Conservation (phyloP, 1,284 basidiomycete genomes). For the Somion occarium region DNA sequence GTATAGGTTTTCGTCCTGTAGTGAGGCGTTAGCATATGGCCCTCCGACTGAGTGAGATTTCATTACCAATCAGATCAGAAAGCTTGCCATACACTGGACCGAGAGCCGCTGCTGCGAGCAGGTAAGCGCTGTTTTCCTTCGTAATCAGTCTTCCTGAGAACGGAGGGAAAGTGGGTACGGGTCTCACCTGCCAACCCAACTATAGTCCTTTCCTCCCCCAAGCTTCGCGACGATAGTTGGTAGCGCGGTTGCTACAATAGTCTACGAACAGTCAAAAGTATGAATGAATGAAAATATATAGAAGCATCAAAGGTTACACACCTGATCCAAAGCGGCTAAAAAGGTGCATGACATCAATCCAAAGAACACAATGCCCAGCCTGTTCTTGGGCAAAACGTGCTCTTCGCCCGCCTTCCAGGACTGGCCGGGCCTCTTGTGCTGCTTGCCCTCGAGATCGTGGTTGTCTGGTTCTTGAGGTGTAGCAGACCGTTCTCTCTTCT, state of each 20-base stretch:
- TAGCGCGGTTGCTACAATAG: slow-evolving; percentile 76
- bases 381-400: slow-evolving; percentile 37
- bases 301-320: slow-evolving; percentile 14
- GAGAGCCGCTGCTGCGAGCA: slow-evolving; percentile 65
- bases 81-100: slow-evolving; percentile 75
- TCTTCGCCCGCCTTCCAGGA: slow-evolving; percentile 34
- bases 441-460: slow-evolving; percentile 1
- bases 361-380: slow-evolving; percentile 35
- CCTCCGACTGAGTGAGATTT: not conserved
- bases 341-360: slow-evolving; percentile 40
- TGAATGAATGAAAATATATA: too few species aligned
- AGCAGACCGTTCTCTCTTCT: not conserved
- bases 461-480: not conserved
- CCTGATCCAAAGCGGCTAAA: slow-evolving; percentile 38
- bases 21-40: not conserved
- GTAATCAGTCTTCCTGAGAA: not conserved
- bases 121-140: slow-evolving; percentile 52
- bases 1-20: slow-evolving; percentile 67
- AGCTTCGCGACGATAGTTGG: slow-evolving; percentile 72
- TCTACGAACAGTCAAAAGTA: slow-evolving; percentile 36
- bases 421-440: slow-evolving; percentile 20
- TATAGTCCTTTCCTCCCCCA: slow-evolving; percentile 64
- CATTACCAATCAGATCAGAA: slow-evolving; percentile 53
- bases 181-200: slow-evolving; percentile 71
- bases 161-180: not conserved